Evolutionary conservation across 352 stramenopile genomes (phyloP).

Genomic region (Globisporangium carolinianum): DNA sequence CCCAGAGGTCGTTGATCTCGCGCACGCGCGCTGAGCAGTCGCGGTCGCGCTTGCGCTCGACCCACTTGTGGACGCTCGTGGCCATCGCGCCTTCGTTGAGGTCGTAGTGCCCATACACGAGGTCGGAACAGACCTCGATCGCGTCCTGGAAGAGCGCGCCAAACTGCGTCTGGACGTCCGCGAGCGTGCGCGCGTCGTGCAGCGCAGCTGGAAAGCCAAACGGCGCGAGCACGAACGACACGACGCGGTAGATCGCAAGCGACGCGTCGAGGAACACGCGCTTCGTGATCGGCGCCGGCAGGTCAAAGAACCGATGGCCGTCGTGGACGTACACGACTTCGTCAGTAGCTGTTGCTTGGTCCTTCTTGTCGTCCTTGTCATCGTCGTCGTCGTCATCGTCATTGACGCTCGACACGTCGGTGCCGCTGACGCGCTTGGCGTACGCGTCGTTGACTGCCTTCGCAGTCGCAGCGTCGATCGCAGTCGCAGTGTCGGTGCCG

Average conservation of each 20-base stretch:
- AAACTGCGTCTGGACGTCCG: slow-evolving; percentile 67
- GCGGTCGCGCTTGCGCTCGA: slow-evolving; percentile 58
- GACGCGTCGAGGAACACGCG: slow-evolving; percentile 57
- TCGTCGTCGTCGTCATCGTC: slow-evolving; percentile 2
- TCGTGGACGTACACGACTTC: slow-evolving; percentile 46
- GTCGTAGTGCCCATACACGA: slow-evolving; percentile 71
- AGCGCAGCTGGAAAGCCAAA: slow-evolving; percentile 62
- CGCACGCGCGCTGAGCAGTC: slow-evolving; percentile 69
- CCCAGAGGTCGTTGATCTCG: slow-evolving; percentile 69
- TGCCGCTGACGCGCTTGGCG: slow-evolving; percentile 32
- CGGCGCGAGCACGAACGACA: slow-evolving; percentile 77
- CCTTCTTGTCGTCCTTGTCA: slow-evolving; percentile 8
- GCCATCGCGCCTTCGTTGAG: slow-evolving; percentile 81
- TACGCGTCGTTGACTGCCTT: slow-evolving; percentile 41
- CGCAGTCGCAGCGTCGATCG: slow-evolving; percentile 3
- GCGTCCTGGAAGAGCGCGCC: slow-evolving; percentile 79
- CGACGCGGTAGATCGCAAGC: slow-evolving; percentile 60
- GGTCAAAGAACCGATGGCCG: slow-evolving; percentile 70
- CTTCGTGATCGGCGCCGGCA: slow-evolving; percentile 67
- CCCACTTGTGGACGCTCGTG: slow-evolving; percentile 85
- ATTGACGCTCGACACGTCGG: slow-evolving; percentile 12
- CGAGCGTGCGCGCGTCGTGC: slow-evolving; percentile 49
- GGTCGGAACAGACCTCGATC: slow-evolving; percentile 78
- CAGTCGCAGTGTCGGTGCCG: neutral
- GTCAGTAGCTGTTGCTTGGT: slow-evolving; percentile 20